phyloP scores from a whole-genome alignment of 2,329 filamentous ascomycete species.

The Plectosphaerella plurivora region DNA sequence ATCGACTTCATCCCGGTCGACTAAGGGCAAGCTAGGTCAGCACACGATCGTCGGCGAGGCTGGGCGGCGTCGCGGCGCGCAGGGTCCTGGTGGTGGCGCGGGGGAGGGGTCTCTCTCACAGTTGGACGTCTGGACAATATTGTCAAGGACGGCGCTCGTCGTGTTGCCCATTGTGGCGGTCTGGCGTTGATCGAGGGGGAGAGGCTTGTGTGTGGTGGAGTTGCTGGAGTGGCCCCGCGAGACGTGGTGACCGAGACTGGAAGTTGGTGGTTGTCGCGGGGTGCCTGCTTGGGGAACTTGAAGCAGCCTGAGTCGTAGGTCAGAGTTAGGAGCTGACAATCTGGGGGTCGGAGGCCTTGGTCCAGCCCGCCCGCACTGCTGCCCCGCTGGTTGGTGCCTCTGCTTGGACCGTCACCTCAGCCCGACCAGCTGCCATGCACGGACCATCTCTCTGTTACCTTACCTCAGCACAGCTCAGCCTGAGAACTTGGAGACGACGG shows the following conservation, averaged over 20 bases:
- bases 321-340: background rate
- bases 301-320: background rate
- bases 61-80: background rate
- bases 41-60: background rate
- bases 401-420: background rate
- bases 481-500: too few species aligned
- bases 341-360: background rate
- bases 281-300: background rate
- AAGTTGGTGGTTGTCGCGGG: background rate
- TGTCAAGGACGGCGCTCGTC: slow-evolving; percentile 77
- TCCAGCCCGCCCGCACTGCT: background rate
- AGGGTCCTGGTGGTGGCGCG: slow-evolving; percentile 3
- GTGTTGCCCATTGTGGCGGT: slow-evolving; percentile 57
- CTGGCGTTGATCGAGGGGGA: slow-evolving; percentile 5
- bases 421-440: background rate
- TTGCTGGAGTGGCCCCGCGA: background rate
- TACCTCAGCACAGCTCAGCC: too few species aligned
- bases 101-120: slow-evolving; percentile 50
- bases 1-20: slow-evolving; percentile 96
- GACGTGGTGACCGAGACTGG: background rate
- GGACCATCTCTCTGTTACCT: background rate
- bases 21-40: slow-evolving; percentile 38
- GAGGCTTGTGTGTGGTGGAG: slow-evolving; percentile 2
- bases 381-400: background rate
- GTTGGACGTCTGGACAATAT: slow-evolving; percentile 94